Evolutionary conservation across 1,284 basidiomycete species (phyloP), one percentile per base, ranked within the genome.

Genomic region (Apiotrichum akiyoshidainum): DNA sequence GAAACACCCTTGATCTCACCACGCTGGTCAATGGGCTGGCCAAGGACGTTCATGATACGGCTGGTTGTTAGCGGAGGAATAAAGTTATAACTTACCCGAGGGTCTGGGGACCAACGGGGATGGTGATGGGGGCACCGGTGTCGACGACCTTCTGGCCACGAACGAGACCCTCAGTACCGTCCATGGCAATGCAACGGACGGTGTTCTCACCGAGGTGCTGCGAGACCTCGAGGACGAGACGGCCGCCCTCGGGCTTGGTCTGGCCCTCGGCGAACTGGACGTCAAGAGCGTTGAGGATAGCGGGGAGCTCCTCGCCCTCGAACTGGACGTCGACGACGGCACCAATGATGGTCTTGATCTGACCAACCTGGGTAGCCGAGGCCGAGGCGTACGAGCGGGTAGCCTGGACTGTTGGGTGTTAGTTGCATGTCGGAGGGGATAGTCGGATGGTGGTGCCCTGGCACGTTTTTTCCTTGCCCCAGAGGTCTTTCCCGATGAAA

Each of bases 31-130:
- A 99, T 98, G 77, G 95, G 92, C 80, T 98, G 94, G 76, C 95
- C 95, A 81, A 98, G 97, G 81, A 99, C 95, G 83, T 98, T 99
- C 90, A 99, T 97, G 86, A 99, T 99, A 80, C 95, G 92, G 63
- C 76, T 74, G 8, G 34, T 35, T 35, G 34, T 35, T 35, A 35
- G n/a, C n/a, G n/a, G n/a, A n/a, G n/a, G n/a, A n/a, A n/a, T n/a
- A n/a, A n/a, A n/a, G n/a, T n/a, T n/a, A n/a, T n/a, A 35, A 69
- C 72, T 65, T 40, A 75, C 72, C 94, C 95, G 63, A 98, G 87
- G 58, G 91, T 93, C 65, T 85, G 90, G 65, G 85, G 86, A 66
- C 95, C 95, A 76, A 99, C 95, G 72, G 94, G 95, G 68, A 99
- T 92, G 81, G 85, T 85, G 81, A 99, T 98, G 79, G 95, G 95